Conservation (phyloP, 2,329 filamentous ascomycete genomes). For the Fusarium metavorans region DNA sequence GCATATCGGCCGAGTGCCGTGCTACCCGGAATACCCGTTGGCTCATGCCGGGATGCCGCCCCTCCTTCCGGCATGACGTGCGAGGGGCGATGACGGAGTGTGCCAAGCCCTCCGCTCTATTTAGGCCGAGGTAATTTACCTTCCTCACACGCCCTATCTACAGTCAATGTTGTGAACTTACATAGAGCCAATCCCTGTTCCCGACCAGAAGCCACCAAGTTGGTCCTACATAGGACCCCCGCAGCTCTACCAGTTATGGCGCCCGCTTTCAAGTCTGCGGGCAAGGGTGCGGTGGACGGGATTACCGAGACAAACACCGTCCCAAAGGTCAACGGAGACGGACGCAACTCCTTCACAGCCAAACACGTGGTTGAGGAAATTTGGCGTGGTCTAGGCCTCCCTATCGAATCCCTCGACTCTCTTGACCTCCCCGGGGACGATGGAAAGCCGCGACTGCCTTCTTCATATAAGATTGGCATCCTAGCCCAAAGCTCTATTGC, state of each 20-base stretch:
- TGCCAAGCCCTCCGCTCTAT: background rate
- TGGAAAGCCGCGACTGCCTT: constrained; percentile 51
- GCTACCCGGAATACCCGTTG: too few relatives aligned
- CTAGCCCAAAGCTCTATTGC: constrained; percentile 66
- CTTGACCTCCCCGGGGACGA: constrained; percentile 26
- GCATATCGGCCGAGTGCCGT: too few relatives aligned
- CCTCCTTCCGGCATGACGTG: background rate
- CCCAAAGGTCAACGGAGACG: background rate
- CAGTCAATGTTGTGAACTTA: too few relatives aligned
- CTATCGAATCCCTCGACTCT: constrained; percentile 4
- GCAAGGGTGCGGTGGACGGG: background rate
- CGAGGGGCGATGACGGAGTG: background rate
- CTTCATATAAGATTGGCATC: constrained; percentile 66
- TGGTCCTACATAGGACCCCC: too few relatives aligned
- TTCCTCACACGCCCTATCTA: too few relatives aligned
- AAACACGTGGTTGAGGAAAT: constrained; percentile 22
- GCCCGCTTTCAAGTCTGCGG: background rate
- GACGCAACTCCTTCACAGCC: background rate
- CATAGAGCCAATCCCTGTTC: too few relatives aligned
- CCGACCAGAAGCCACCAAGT: too few relatives aligned
- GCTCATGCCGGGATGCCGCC: background rate
- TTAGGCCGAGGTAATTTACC: background rate
- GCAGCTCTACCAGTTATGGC: constrained; percentile 10
- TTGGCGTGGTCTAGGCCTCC: constrained; percentile 32
- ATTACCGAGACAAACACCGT: background rate